Conservation (phyloP, 2,329 filamentous ascomycete genomes). For the Pyricularia sp. region DNA sequence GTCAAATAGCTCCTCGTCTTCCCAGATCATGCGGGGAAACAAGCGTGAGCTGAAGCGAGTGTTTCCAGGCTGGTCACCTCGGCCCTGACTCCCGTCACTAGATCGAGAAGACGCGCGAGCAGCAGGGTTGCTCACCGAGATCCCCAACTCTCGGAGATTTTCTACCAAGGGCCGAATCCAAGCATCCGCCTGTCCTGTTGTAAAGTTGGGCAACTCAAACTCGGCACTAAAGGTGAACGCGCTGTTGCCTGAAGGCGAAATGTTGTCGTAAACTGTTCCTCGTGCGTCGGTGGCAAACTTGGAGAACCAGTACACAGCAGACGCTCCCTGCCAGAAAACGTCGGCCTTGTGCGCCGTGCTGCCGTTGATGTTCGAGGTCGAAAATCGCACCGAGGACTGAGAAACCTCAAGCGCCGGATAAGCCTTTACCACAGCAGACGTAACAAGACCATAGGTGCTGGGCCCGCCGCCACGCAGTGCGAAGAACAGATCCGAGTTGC, state of each 20-base stretch:
- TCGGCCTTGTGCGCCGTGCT: conserved; percentile 4
- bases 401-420: conserved; percentile 7
- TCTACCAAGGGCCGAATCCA: conserved; percentile 21
- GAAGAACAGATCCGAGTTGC: conserved; percentile 41
- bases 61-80: conserved; percentile 11
- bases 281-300: conserved; percentile 19
- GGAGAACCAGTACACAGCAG: conserved; percentile 20
- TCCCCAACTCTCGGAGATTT: conserved; percentile 17
- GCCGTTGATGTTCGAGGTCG: neutral
- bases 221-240: conserved; percentile 19
- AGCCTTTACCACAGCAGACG: conserved; percentile 9
- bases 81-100: conserved; percentile 2
- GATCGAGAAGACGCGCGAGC: conserved; percentile 2
- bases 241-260: conserved; percentile 10
- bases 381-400: conserved; percentile 6
- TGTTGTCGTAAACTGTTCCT: conserved; percentile 22
- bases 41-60: conserved; percentile 15
- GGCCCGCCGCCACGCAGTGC: conserved; percentile 38
- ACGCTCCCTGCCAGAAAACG: conserved; percentile 19
- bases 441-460: conserved; percentile 12
- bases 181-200: conserved; percentile 9
- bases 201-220: conserved; percentile 20
- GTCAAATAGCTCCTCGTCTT: conserved; percentile 8
- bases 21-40: conserved; percentile 13
- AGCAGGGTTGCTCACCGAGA: conserved; percentile 12